Conservation (phyloP, 441 rosid genomes). For the Populus hybrid region DNA sequence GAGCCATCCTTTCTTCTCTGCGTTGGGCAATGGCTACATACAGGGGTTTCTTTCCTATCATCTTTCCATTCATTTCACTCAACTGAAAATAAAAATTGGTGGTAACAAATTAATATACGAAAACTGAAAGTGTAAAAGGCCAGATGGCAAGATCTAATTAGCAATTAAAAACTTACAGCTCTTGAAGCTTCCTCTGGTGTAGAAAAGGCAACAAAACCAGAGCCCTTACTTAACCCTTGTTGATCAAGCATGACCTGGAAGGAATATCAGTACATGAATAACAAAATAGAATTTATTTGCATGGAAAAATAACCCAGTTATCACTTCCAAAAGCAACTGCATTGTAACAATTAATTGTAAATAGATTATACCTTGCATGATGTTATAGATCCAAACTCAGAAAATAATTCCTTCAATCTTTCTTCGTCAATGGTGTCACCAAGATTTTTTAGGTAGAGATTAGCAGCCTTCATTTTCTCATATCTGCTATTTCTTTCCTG, state of each 20-base stretch:
- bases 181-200: slow-evolving; percentile 64
- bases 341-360: background rate
- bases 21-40: slow-evolving; percentile 79
- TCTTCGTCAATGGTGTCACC: slow-evolving; percentile 62
- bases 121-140: background rate
- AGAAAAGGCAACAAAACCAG: slow-evolving; percentile 74
- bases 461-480: slow-evolving; percentile 60
- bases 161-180: slow-evolving; percentile 48
- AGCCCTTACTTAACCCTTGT: slow-evolving; percentile 65
- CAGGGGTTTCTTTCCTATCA: slow-evolving; percentile 66
- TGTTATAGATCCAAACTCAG: slow-evolving; percentile 59
- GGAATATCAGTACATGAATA: background rate
- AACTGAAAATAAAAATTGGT: slow-evolving; percentile 31
- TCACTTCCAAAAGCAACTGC: background rate
- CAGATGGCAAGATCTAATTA: background rate
- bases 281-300: background rate
- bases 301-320: background rate
- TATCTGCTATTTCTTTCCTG: slow-evolving; percentile 47
- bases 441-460: slow-evolving; percentile 69
- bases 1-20: slow-evolving; percentile 66
- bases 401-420: slow-evolving; percentile 58
- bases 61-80: slow-evolving; percentile 68
- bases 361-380: slow-evolving; percentile 62
- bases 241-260: slow-evolving; percentile 54
- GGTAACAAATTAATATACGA: background rate